Conservation (phyloP, 2,329 filamentous ascomycete genomes). For the Botrytis medusae region DNA sequence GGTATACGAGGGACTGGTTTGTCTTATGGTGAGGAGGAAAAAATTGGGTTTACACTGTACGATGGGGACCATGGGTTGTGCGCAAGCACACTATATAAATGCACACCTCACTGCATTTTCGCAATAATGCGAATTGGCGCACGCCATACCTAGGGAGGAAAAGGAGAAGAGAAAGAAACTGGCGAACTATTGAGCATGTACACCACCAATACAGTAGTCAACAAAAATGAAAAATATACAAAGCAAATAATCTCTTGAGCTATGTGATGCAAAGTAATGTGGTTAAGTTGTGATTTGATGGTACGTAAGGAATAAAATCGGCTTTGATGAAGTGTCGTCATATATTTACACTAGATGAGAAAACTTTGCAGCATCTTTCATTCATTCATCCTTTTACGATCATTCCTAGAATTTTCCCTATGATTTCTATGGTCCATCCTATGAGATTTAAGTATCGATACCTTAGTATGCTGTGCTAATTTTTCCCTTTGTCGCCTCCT, state of each 20-base stretch:
- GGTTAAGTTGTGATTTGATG: background rate
- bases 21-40: slow-evolving; percentile 4
- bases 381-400: background rate
- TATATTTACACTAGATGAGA: background rate
- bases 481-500: background rate
- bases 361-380: background rate
- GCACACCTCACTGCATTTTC: slow-evolving; percentile 5
- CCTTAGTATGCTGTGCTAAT: background rate
- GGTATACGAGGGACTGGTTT: slow-evolving; percentile 2
- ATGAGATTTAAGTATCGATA: background rate
- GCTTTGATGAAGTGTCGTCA: slow-evolving; percentile 11
- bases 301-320: background rate
- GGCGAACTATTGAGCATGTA: background rate
- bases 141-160: background rate
- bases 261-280: background rate
- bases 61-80: slow-evolving; percentile 3
- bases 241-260: background rate
- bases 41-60: slow-evolving; percentile 15
- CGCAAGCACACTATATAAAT: slow-evolving; percentile 1
- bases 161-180: background rate
- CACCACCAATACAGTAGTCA: slow-evolving; percentile 4
- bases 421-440: background rate
- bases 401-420: background rate
- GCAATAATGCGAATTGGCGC: background rate
- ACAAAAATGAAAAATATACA: background rate